phyloP scores from a whole-genome alignment of 169 alveolate genomes.

The Pseudocohnilembus persalinus region DNA sequence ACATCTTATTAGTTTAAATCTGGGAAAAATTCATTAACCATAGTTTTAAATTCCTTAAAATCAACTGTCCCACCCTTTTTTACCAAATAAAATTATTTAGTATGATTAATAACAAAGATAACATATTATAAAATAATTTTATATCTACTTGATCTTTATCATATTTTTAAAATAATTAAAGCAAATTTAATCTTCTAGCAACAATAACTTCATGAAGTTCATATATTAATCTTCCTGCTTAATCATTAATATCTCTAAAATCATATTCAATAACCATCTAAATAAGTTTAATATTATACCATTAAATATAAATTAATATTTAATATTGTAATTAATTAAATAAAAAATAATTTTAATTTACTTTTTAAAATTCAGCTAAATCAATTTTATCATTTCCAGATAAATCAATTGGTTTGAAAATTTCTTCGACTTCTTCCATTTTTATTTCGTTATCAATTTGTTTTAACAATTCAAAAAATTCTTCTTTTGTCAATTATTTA shows the following conservation, averaged over 20 bases:
- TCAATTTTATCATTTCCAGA: conserved; percentile 9
- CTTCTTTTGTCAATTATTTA: conserved; percentile 5
- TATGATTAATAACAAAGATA: too few species aligned
- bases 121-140: background rate
- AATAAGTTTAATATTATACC: too few species aligned
- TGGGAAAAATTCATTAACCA: conserved; percentile 21
- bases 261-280: conserved; percentile 9
- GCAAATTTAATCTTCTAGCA: conserved; percentile 23
- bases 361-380: conserved; percentile 10
- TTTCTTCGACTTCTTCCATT: conserved; percentile 6
- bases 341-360: too few species aligned
- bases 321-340: too few species aligned
- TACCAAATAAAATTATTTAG: conserved; percentile 4
- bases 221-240: conserved; percentile 25
- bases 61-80: conserved; percentile 30
- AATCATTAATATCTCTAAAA: conserved; percentile 29
- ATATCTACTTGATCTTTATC: conserved; percentile 25
- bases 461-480: background rate
- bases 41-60: conserved; percentile 23
- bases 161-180: conserved; percentile 17
- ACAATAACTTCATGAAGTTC: conserved; percentile 38
- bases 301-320: too few species aligned
- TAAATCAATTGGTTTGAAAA: conserved; percentile 22
- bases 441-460: conserved; percentile 27
- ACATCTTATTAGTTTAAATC: background rate